phyloP scores from a whole-genome alignment of 2,329 filamentous ascomycete genomes.

The Microcera coccophila region DNA sequence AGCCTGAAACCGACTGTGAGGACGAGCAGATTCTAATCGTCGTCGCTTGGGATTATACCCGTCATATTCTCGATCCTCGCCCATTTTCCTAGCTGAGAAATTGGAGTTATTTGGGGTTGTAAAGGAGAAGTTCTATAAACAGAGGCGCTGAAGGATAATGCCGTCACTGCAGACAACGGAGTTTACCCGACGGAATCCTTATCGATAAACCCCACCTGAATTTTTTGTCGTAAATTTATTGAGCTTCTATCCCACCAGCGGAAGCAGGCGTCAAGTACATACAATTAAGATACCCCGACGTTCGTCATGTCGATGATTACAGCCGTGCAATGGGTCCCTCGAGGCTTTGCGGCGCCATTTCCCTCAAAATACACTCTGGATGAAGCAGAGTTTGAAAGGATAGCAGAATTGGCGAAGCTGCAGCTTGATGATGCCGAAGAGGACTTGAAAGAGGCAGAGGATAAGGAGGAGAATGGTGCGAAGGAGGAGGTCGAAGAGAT shows the following conservation, averaged over 20 bases:
- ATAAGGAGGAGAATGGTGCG: slow-evolving; percentile 28
- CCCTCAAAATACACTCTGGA: slow-evolving; percentile 72
- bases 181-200: slow-evolving; percentile 28
- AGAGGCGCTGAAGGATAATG: slow-evolving; percentile 7
- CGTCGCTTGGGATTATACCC: slow-evolving; percentile 40
- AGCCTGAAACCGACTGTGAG: slow-evolving; percentile 29
- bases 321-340: slow-evolving; percentile 69
- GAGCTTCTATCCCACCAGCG: slow-evolving; percentile 10
- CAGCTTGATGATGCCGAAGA: slow-evolving; percentile 91
- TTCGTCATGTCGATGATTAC: slow-evolving; percentile 69
- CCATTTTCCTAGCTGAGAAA: slow-evolving; percentile 27
- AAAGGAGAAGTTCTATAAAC: no score
- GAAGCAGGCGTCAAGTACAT: slow-evolving; percentile 4
- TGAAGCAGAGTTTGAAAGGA: slow-evolving; percentile 71
- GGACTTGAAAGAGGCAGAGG: slow-evolving; percentile 70
- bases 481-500: slow-evolving; percentile 32
- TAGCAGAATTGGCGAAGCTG: slow-evolving; percentile 68
- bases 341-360: slow-evolving; percentile 72
- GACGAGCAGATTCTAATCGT: slow-evolving; percentile 32
- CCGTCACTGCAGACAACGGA: slow-evolving; percentile 15
- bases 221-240: slow-evolving; percentile 33
- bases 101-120: slow-evolving; percentile 1
- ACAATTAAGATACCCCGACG: slow-evolving; percentile 28
- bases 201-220: slow-evolving; percentile 41
- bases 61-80: slow-evolving; percentile 35